Base-by-base conservation (phyloP, 768 basidiomycete species). In the Lactifluus rugatus region DNA sequence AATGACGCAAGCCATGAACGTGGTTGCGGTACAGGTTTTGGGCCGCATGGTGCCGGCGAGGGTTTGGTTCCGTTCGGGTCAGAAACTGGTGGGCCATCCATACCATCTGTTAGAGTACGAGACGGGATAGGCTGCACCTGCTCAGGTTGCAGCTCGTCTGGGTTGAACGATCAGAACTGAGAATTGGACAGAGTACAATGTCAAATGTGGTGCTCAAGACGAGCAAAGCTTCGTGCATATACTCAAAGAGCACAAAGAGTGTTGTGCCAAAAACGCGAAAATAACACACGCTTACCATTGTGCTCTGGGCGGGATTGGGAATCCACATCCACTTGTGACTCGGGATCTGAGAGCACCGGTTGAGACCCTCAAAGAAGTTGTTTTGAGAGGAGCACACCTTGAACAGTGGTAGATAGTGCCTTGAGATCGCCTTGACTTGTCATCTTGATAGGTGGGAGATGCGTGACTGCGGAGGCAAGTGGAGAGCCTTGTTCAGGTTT, bases 1-100 rank as follows among this genome's bases (percentile, higher is more conserved):
- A 60, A 42, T 17, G 59, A 56, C 2, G 59, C 59, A 45, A 60
- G 37, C 59, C 59, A 60, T 5, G 54, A 56, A 37, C 59, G 59
- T 51, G 54, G 31, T 31, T 51, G 59, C 17, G 59, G 49, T 19
- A 11, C 17, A 7, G 23, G 49, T 45, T 48, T 23, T 26, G 32
- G 17, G 23, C 11, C 14, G 14, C 42, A 21, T 21, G 19, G 13
- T 21, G 34, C 58, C 34, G 49, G 26, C 25, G 32, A 25, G 8
- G 32, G 21, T 28, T 26, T 45, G 37, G 47, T 26, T 17, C 14
- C 7, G 23, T 49, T 19, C 8, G 23, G 19, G 21, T 19, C 44
- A n/a, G 49, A 14, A 31, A 44, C 13, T 16, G 54, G 42, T 34
- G 21, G 3, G 8, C 11, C 19, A 10, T 11, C 26, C 13, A 44